These are phyloP conservation scores for Naegleria lovaniensis DNA, from an alignment of 208 protist genomes.

Conservation along the genomic window DNA sequence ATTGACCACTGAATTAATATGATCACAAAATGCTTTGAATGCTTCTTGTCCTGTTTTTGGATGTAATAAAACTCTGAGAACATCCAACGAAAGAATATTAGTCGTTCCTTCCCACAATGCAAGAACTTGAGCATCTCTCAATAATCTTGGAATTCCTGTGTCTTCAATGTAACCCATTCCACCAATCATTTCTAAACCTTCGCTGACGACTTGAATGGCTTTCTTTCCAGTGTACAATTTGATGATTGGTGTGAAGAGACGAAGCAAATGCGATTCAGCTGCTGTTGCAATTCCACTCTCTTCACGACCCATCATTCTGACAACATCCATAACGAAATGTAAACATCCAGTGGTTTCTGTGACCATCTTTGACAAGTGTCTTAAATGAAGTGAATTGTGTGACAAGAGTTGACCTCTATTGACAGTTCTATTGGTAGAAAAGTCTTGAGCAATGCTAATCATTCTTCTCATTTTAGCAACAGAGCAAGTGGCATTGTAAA, in stretches of 20 bases:
- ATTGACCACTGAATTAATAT: neutral
- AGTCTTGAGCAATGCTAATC: constrained; percentile 31
- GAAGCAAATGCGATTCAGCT: constrained; percentile 25
- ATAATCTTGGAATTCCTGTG: constrained; percentile 36
- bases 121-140: constrained; percentile 40
- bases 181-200: constrained; percentile 40
- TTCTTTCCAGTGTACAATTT: constrained; percentile 41
- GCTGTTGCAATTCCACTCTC: neutral
- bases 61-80: constrained; percentile 33
- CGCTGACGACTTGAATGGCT: constrained; percentile 25
- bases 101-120: constrained; percentile 47
- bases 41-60: neutral
- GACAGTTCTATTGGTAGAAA: constrained; percentile 24
- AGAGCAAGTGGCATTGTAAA: constrained; percentile 40
- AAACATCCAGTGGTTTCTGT: constrained; percentile 16
- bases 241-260: constrained; percentile 37
- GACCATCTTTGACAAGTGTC: neutral
- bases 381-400: neutral
- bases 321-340: constrained; percentile 36
- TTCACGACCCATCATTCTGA: constrained; percentile 32
- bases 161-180: constrained; percentile 45
- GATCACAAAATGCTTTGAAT: neutral
- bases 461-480: constrained; percentile 36
- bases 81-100: constrained; percentile 44
- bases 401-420: neutral